Conservation (phyloP, 2,329 filamentous ascomycete species). For the Exophiala sp. region DNA sequence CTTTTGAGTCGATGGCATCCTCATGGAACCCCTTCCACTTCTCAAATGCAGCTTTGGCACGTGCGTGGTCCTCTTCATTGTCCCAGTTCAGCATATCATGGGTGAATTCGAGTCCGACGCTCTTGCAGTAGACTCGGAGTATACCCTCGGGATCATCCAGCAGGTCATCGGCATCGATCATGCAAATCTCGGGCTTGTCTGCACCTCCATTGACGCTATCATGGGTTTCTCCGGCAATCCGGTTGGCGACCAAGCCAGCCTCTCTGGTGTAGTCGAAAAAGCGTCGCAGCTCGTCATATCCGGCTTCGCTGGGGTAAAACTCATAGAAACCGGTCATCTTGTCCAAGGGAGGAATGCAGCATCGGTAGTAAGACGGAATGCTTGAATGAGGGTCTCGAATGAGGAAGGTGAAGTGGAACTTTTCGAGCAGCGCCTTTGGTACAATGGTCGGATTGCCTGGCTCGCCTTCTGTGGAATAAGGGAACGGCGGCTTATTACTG, state of each 20-base stretch:
- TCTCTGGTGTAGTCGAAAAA: constrained; percentile 80
- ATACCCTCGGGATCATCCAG: constrained; percentile 77
- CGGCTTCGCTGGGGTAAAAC: constrained; percentile 84
- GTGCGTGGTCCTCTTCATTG: constrained; percentile 64
- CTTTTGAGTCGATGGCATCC: constrained; percentile 80
- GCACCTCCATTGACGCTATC: constrained; percentile 29
- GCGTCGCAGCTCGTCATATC: constrained; percentile 81
- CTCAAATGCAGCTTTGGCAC: constrained; percentile 74
- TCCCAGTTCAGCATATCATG: constrained; percentile 83
- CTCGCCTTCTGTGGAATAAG: constrained; percentile 59
- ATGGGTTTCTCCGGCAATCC: constrained; percentile 47
- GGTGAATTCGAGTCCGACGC: constrained; percentile 72
- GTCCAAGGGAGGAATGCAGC: constrained; percentile 83
- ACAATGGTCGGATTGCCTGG: constrained; percentile 79
- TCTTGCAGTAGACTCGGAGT: constrained; percentile 75
- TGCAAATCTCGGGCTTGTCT: constrained; percentile 63
- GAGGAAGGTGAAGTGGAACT: constrained; percentile 92
- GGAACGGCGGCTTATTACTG: constrained; percentile 47
- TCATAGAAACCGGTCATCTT: constrained; percentile 78
- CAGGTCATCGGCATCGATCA: constrained; percentile 91
- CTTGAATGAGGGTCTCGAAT: constrained; percentile 92
- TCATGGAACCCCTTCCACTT: constrained; percentile 98
- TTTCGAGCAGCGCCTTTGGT: constrained; percentile 67
- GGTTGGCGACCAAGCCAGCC: constrained; percentile 67
- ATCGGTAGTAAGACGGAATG: constrained; percentile 92